Conservation (phyloP, 2,329 filamentous ascomycete genomes). For the Celoporthe dispersa region DNA sequence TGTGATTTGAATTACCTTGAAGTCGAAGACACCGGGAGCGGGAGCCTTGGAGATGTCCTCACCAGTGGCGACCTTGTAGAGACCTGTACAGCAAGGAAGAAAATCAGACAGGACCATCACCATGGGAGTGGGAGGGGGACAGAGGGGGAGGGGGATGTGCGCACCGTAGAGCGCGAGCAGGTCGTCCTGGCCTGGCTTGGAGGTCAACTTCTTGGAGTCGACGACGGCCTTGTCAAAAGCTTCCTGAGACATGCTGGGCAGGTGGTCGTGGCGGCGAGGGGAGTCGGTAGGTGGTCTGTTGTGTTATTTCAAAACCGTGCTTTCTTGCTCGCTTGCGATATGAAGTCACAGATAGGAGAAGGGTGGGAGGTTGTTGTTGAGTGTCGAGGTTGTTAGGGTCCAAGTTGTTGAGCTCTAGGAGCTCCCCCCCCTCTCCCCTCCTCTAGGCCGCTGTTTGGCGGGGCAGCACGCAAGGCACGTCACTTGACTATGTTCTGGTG, state of each 20-base stretch:
- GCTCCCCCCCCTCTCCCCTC: background rate
- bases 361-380: background rate
- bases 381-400: conserved; percentile 1
- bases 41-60: conserved; percentile 62
- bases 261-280: background rate
- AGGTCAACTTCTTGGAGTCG: conserved; percentile 70
- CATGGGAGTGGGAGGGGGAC: background rate
- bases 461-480: conserved; percentile 11
- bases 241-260: conserved; percentile 44
- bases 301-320: background rate
- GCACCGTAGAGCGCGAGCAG: conserved; percentile 66
- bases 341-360: background rate
- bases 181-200: conserved; percentile 67
- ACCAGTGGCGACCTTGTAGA: conserved; percentile 62
- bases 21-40: conserved; percentile 70
- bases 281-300: background rate
- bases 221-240: conserved; percentile 61
- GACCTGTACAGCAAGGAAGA: conserved; percentile 44
- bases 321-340: background rate
- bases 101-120: background rate
- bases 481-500: conserved; percentile 6
- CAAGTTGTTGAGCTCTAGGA: conserved; percentile 3
- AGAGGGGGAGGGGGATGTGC: conserved; percentile 34
- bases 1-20: conserved; percentile 58
- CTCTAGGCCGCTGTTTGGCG: background rate